Percentiles rank a stretch among this genome's conserved stretches.
These are phyloP conservation scores for Ligustrum vulgare DNA, from an alignment of 257 asterid genomes.

Conservation along the genomic window DNA sequence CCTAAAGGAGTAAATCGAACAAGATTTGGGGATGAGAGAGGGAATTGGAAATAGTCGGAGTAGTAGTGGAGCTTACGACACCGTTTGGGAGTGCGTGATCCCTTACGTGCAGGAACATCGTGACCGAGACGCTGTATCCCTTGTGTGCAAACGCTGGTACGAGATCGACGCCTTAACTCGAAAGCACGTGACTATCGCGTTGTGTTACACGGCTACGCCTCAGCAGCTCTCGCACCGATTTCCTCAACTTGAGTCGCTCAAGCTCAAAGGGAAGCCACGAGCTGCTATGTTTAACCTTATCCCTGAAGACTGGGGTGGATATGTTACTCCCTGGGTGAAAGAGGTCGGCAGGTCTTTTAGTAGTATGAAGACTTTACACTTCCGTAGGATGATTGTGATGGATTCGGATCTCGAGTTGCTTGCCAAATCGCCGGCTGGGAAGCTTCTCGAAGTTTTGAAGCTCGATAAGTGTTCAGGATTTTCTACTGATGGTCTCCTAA, in stretches of 20 bases:
- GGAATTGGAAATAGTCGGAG: not conserved
- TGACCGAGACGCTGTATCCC: conserved; percentile 59
- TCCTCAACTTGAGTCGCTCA: conserved; percentile 62
- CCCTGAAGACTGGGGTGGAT: conserved; percentile 86
- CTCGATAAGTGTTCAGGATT: conserved; percentile 80
- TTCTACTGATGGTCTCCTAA: conserved; percentile 59
- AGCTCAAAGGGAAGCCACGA: conserved; percentile 83
- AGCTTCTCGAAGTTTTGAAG: conserved; percentile 52
- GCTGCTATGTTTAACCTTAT: conserved; percentile 83
- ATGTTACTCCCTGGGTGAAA: conserved; percentile 66
- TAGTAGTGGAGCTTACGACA: conserved; percentile 33
- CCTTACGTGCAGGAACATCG: conserved; percentile 61
- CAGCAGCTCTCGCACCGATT: conserved; percentile 52
- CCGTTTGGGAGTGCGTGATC: conserved; percentile 63
- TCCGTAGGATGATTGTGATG: conserved; percentile 69
- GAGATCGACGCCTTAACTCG: conserved; percentile 64
- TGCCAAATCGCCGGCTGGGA: conserved; percentile 36
- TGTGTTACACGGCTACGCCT: conserved; percentile 71
- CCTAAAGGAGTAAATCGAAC: not conserved
- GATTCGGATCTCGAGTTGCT: conserved; percentile 66
- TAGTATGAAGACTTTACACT: conserved; percentile 54
- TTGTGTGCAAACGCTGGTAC: conserved; percentile 62
- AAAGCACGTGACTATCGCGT: conserved; percentile 68
- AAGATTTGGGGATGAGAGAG: conserved; percentile 12
- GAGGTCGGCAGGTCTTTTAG: conserved; percentile 41